Evolutionary conservation across 371 early-diverging fungal species (phyloP).

Genomic region (Funneliformis caledonium): DNA sequence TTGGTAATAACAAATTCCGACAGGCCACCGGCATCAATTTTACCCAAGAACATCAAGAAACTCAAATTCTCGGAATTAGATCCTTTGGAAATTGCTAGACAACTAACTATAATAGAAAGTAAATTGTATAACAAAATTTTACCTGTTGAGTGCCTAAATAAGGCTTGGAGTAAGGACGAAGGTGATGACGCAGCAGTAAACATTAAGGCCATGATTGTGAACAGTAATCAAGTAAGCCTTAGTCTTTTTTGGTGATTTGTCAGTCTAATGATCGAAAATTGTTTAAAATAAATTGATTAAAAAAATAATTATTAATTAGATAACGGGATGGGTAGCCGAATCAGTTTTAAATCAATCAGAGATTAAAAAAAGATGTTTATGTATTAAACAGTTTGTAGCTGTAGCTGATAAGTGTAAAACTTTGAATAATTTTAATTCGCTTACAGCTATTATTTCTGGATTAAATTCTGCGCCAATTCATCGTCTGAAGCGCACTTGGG

Average conservation of each 20-base stretch:
- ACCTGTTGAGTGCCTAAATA: slow-evolving; percentile 85
- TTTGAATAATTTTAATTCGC: slow-evolving; percentile 91
- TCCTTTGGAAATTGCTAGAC: slow-evolving; percentile 91
- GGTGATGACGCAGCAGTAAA: slow-evolving; percentile 56
- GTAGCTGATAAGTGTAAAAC: slow-evolving; percentile 81
- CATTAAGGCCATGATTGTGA: slow-evolving; percentile 76
- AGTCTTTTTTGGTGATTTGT: background rate
- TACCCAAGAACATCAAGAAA: slow-evolving; percentile 63
- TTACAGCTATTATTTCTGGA: slow-evolving; percentile 89
- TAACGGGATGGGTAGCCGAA: slow-evolving; percentile 89
- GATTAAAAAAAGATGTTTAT: slow-evolving; percentile 70
- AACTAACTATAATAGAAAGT: slow-evolving; percentile 92
- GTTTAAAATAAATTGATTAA: background rate
- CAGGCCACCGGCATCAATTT: slow-evolving; percentile 67
- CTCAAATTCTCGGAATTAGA: slow-evolving; percentile 83
- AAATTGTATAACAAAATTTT: slow-evolving; percentile 78
- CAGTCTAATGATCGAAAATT: background rate
- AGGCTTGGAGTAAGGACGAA: slow-evolving; percentile 80
- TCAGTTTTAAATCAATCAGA: slow-evolving; percentile 81
- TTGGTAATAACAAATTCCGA: slow-evolving; percentile 65
- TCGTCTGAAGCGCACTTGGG: slow-evolving; percentile 91
- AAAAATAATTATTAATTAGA: slow-evolving; percentile 42
- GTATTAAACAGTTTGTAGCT: slow-evolving; percentile 81
- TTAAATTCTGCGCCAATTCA: slow-evolving; percentile 87
- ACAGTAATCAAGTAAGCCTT: slow-evolving; percentile 56